Evolutionary conservation across 371 early-diverging fungal genomes (phyloP).

Genomic region (Lichtheimia corymbifera): DNA sequence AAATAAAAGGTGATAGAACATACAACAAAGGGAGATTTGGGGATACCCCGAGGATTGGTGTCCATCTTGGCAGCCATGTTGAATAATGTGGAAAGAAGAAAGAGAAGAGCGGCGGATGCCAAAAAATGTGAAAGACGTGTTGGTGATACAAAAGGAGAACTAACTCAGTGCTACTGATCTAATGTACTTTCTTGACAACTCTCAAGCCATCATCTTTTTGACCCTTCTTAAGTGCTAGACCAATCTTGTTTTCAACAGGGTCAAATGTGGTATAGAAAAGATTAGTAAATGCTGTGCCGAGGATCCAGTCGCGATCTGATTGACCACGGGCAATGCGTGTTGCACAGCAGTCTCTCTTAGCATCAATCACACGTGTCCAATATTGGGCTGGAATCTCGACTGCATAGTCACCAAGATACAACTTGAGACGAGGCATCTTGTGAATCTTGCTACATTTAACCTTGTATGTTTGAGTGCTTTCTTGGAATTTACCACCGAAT

Average conservation of each 20-base stretch:
- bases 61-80: constrained; percentile 45
- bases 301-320: constrained; percentile 42
- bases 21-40: constrained; percentile 94
- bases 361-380: constrained; percentile 37
- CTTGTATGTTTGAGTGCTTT: constrained; percentile 26
- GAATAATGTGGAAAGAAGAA: constrained; percentile 1
- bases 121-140: constrained; percentile 4
- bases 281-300: constrained; percentile 45
- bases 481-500: constrained; percentile 33
- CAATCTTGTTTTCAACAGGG: constrained; percentile 37
- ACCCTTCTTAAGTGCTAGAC: constrained; percentile 44
- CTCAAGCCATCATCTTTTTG: constrained; percentile 33
- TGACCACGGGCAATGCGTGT: constrained; percentile 42
- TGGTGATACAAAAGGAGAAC: background rate
- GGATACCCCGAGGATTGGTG: constrained; percentile 92
- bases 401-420: constrained; percentile 35
- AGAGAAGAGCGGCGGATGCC: background rate
- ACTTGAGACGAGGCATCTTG: constrained; percentile 35
- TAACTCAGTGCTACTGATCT: background rate
- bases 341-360: constrained; percentile 35
- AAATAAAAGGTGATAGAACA: constrained; percentile 8
- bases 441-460: constrained; percentile 41
- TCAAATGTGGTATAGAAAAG: constrained; percentile 47
- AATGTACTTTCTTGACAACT: constrained; percentile 28
- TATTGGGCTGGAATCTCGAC: constrained; percentile 43